Evolutionary conservation across 2,329 filamentous ascomycete genomes (phyloP).

Genomic region (Cladorrhinum sp.): DNA sequence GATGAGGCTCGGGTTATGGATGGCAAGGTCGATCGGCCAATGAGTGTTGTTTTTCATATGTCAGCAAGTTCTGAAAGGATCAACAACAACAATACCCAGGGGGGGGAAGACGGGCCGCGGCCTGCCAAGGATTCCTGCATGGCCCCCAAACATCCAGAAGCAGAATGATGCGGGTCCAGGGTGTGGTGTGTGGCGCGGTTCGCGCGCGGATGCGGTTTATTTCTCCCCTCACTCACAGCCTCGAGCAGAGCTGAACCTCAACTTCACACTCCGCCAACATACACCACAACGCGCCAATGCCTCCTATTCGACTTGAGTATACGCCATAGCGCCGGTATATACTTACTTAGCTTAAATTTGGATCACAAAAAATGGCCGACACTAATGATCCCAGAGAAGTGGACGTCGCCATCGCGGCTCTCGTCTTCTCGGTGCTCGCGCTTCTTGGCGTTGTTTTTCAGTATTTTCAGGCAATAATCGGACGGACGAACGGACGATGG

Average conservation of each 20-base stretch:
- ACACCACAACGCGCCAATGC: neutral
- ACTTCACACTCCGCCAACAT: neutral
- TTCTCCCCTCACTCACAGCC: neutral
- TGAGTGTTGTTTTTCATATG: neutral
- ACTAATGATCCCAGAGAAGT: neutral
- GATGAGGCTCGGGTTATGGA: neutral
- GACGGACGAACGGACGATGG: slow-evolving; percentile 9
- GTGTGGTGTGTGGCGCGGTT: neutral
- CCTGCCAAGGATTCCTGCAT: neutral
- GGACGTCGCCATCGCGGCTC: slow-evolving; percentile 38
- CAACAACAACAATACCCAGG: no score
- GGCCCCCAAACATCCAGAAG: neutral
- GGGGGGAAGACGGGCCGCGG: neutral
- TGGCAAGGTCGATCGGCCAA: neutral
- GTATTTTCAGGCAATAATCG: slow-evolving; percentile 32
- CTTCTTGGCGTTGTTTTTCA: slow-evolving; percentile 44
- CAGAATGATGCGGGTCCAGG: neutral
- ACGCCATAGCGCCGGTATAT: neutral
- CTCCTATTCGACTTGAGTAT: neutral
- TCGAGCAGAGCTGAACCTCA: neutral
- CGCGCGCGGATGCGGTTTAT: neutral
- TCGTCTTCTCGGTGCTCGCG: slow-evolving; percentile 46
- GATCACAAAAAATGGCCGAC: neutral
- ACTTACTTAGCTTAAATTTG: no score
- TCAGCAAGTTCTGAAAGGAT: neutral